Percentiles rank a stretch among this genome's conserved stretches.
Conservation (phyloP, 768 basidiomycete species). For the Russula foetens region DNA sequence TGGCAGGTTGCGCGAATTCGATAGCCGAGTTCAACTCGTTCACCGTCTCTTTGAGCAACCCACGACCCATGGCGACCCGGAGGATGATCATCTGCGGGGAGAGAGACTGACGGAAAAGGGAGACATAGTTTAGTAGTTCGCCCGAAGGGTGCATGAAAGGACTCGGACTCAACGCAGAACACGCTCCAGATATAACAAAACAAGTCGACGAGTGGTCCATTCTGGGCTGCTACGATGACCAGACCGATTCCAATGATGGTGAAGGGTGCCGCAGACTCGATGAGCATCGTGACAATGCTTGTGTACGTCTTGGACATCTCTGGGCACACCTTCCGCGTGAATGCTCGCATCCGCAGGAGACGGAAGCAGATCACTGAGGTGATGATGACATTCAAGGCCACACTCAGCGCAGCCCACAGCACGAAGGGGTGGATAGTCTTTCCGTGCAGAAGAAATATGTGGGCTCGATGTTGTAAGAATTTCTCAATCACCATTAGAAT, state of each 20-base stretch:
- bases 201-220: slow-evolving; percentile 28
- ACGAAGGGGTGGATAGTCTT: slow-evolving; percentile 32
- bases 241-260: slow-evolving; percentile 29
- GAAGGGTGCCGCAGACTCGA: no score
- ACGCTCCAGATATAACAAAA: slow-evolving; percentile 38
- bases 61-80: slow-evolving; percentile 26
- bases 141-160: no score
- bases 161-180: slow-evolving; percentile 29
- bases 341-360: slow-evolving; percentile 10
- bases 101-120: background rate
- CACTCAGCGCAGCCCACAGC: slow-evolving; percentile 35
- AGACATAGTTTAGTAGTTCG: background rate
- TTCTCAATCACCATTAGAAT: slow-evolving; percentile 34
- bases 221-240: slow-evolving; percentile 32
- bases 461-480: slow-evolving; percentile 26
- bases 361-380: no score
- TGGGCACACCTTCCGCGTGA: slow-evolving; percentile 19
- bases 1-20: background rate
- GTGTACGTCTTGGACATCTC: slow-evolving; percentile 29
- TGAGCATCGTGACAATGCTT: slow-evolving; percentile 27
- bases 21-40: background rate
- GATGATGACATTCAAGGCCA: no score
- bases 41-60: slow-evolving; percentile 27
- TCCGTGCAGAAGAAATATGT: slow-evolving; percentile 35
- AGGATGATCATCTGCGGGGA: no score